These are phyloP conservation scores for Hygrophoropsis aurantiaca DNA, from an alignment of 768 basidiomycete genomes.

Conservation along the genomic window DNA sequence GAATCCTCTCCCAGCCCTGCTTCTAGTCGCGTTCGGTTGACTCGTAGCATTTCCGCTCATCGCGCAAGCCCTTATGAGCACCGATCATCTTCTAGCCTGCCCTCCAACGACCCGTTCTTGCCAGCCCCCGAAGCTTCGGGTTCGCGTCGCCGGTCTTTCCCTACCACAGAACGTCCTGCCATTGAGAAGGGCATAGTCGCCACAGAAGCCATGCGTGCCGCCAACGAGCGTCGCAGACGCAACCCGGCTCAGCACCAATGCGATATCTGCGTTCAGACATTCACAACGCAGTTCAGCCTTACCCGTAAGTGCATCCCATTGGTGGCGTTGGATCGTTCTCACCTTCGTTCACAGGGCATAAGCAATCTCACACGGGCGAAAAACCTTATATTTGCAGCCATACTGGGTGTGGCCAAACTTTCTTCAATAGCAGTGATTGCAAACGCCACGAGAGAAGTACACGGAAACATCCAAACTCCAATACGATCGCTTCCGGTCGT, in stretches of 20 bases:
- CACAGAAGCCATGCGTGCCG: conserved; percentile 32
- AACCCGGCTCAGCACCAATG: conserved; percentile 23
- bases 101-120: neutral
- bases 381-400: conserved; percentile 23
- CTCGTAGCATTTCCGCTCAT: conserved; percentile 5
- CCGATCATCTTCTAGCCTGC: neutral
- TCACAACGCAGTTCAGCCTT: conserved; percentile 31
- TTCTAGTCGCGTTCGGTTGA: too few relatives aligned
- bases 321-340: too few relatives aligned
- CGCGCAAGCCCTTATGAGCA: neutral
- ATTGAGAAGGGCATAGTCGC: conserved; percentile 19
- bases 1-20: too few relatives aligned
- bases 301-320: conserved; percentile 21
- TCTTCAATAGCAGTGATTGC: conserved; percentile 33
- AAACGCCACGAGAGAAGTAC: conserved; percentile 33
- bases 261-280: conserved; percentile 19
- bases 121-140: conserved; percentile 15
- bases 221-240: conserved; percentile 28
- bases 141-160: conserved; percentile 9
- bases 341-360: conserved; percentile 22
- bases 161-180: conserved; percentile 5
- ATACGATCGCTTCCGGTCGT: too few relatives aligned
- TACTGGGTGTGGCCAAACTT: conserved; percentile 24
- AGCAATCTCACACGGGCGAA: conserved; percentile 26
- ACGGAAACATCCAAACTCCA: conserved; percentile 13